Evolutionary conservation across 768 basidiomycete genomes (phyloP).

Genomic region (Sutorius australiensis): DNA sequence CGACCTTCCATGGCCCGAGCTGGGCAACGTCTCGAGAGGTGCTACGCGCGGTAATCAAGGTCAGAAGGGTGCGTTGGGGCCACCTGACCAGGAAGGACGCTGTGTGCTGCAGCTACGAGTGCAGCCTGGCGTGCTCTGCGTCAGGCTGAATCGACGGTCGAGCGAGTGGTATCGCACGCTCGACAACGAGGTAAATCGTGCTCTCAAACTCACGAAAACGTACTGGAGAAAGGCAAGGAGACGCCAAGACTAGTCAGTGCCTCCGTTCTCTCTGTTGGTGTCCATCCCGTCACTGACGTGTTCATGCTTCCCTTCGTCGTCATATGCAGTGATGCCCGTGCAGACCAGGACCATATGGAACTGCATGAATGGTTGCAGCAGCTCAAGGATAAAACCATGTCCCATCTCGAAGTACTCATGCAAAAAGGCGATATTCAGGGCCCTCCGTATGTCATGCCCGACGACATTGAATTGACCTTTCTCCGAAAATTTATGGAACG

Average conservation of each 20-base stretch:
- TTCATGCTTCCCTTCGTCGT: background rate
- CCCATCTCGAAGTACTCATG: conserved; percentile 81
- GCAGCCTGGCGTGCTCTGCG: conserved; percentile 77
- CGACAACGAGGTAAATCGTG: conserved; percentile 74
- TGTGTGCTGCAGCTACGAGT: conserved; percentile 76
- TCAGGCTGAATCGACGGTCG: conserved; percentile 67
- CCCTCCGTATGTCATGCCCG: conserved; percentile 78
- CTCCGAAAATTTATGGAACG: conserved; percentile 80
- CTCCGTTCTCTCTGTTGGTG: background rate
- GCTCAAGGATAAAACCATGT: conserved; percentile 86
- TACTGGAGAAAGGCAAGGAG: conserved; percentile 82
- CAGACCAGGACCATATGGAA: conserved; percentile 88
- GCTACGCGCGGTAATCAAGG: conserved; percentile 85
- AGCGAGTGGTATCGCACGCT: conserved; percentile 82
- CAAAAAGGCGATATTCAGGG: conserved; percentile 85
- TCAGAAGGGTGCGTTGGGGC: conserved; percentile 73
- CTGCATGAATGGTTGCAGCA: conserved; percentile 85
- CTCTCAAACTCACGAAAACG: conserved; percentile 80
- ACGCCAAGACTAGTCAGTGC: conserved; percentile 62
- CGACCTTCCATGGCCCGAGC: conserved; percentile 83
- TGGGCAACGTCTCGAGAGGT: conserved; percentile 80
- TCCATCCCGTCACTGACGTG: conserved; percentile 6
- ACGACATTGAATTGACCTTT: conserved; percentile 72
- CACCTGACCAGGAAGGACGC: conserved; percentile 71
- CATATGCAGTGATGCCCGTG: conserved; percentile 53